phyloP scores from a whole-genome alignment of 2,329 filamentous ascomycete species.

The Ophiostoma fasciatum region DNA sequence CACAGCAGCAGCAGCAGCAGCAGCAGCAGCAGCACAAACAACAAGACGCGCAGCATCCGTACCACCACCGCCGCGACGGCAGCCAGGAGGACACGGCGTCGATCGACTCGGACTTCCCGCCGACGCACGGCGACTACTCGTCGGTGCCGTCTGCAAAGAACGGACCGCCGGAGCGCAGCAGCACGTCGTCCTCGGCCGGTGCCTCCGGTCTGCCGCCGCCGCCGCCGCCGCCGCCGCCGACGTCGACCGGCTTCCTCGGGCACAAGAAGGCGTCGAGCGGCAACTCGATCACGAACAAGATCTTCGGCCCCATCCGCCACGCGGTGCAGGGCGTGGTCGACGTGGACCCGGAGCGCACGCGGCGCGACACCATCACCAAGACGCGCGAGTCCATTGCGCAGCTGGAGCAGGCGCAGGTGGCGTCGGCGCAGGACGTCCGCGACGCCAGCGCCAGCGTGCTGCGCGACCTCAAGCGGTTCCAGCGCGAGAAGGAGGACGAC shows the following conservation, averaged over 20 bases:
- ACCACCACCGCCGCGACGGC: conserved; percentile 37
- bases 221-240: too few species aligned
- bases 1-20: too few species aligned
- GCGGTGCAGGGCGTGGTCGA: conserved; percentile 94
- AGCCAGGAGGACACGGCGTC: conserved; percentile 67
- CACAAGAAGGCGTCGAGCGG: conserved; percentile 75
- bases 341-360: conserved; percentile 83
- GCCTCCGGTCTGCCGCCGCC: too few species aligned
- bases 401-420: conserved; percentile 80
- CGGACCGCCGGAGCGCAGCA: conserved; percentile 41
- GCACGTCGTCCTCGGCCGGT: conserved; percentile 23
- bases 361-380: conserved; percentile 88
- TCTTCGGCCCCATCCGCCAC: conserved; percentile 90
- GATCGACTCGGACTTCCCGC: conserved; percentile 91
- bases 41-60: too few species aligned
- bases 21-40: too few species aligned
- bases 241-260: too few species aligned
- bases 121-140: conserved; percentile 62
- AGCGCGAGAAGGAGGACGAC: conserved; percentile 90
- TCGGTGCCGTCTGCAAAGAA: conserved; percentile 61
- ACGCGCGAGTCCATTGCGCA: conserved; percentile 76
- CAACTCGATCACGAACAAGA: conserved; percentile 81
- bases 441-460: conserved; percentile 82
- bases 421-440: conserved; percentile 80
- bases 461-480: conserved; percentile 83